phyloP scores from a whole-genome alignment of 768 basidiomycete genomes.

The Pleurotus ostreatus region DNA sequence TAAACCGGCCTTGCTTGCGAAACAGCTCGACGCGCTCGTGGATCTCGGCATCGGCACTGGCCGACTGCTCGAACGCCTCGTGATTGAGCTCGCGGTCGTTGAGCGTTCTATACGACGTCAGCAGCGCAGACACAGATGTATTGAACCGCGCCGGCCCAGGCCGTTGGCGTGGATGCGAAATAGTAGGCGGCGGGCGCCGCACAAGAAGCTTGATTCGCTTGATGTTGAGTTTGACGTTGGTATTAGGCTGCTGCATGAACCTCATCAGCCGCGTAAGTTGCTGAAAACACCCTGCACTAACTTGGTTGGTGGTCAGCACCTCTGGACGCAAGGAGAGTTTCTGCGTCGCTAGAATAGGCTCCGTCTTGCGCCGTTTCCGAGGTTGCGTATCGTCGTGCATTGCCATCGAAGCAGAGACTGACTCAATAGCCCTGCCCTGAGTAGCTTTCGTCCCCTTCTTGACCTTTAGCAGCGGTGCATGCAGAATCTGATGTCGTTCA shows the following conservation, averaged over 20 bases:
- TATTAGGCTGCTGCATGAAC: background rate
- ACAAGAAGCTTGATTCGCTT: constrained; percentile 69
- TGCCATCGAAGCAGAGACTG: background rate
- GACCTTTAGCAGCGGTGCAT: constrained; percentile 19
- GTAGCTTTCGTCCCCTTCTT: constrained; percentile 18
- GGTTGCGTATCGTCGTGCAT: constrained; percentile 6
- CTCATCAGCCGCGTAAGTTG: background rate
- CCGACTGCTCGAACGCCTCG: constrained; percentile 20
- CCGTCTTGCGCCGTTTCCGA: constrained; percentile 23
- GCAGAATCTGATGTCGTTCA: constrained; percentile 44
- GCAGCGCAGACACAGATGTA: constrained; percentile 49
- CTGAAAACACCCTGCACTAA: background rate
- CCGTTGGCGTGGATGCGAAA: constrained; percentile 66
- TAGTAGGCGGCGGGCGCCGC: constrained; percentile 51
- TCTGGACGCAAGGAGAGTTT: background rate
- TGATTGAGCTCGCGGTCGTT: constrained; percentile 45
- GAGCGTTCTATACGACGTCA: constrained; percentile 60
- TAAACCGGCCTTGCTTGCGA: constrained; percentile 32
- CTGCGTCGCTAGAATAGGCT: background rate
- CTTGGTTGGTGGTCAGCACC: background rate
- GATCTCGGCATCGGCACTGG: constrained; percentile 27
- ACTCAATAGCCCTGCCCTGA: background rate
- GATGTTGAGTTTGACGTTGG: constrained; percentile 32
- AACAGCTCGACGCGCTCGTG: constrained; percentile 29
- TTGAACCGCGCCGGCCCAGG: constrained; percentile 50